A percentile compares a stretch with the other conserved stretches of the same genome.
Conservation (phyloP, 768 basidiomycete species). For the Lentinula sp. region DNA sequence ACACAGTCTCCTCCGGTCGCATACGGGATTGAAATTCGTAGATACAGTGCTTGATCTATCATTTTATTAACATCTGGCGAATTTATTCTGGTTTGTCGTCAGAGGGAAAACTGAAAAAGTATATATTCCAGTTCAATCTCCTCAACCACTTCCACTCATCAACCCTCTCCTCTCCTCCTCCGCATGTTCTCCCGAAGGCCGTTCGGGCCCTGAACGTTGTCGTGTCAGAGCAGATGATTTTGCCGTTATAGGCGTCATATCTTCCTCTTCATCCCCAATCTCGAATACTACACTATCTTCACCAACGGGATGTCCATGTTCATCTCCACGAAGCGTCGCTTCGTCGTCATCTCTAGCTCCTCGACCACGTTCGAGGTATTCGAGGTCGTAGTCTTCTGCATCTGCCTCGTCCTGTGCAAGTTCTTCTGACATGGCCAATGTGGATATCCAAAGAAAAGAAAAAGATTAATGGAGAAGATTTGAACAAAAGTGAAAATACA, state of each 20-base stretch:
- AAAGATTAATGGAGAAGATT: slow-evolving; percentile 13
- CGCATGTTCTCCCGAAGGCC: slow-evolving; percentile 42
- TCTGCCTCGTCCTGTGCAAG: slow-evolving; percentile 92
- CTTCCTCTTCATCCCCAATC: slow-evolving; percentile 83
- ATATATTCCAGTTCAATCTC: too few relatives aligned
- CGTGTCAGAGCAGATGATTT: slow-evolving; percentile 36
- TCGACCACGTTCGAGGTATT: slow-evolving; percentile 52
- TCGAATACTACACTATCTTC: slow-evolving; percentile 83
- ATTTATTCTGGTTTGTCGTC: background rate
- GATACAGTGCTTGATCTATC: slow-evolving; percentile 9
- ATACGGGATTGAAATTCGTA: slow-evolving; percentile 52
- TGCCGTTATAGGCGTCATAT: slow-evolving; percentile 28
- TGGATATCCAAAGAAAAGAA: slow-evolving; percentile 32
- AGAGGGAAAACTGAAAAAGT: background rate
- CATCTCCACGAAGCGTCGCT: slow-evolving; percentile 63
- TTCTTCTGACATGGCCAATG: slow-evolving; percentile 95
- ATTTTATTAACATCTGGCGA: slow-evolving; percentile 1
- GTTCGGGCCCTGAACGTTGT: slow-evolving; percentile 20
- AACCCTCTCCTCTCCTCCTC: slow-evolving; percentile 67
- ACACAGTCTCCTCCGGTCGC: slow-evolving; percentile 82
- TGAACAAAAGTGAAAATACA: slow-evolving; percentile 14
- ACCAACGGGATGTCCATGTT: slow-evolving; percentile 39
- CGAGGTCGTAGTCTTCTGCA: slow-evolving; percentile 88
- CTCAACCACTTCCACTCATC: slow-evolving; percentile 17
- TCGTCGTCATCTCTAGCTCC: slow-evolving; percentile 60